Percentiles rank a stretch among this genome's conserved stretches.
Evolutionary conservation across 2,329 filamentous ascomycete genomes (phyloP).

Genomic region (Fusarium redolens): DNA sequence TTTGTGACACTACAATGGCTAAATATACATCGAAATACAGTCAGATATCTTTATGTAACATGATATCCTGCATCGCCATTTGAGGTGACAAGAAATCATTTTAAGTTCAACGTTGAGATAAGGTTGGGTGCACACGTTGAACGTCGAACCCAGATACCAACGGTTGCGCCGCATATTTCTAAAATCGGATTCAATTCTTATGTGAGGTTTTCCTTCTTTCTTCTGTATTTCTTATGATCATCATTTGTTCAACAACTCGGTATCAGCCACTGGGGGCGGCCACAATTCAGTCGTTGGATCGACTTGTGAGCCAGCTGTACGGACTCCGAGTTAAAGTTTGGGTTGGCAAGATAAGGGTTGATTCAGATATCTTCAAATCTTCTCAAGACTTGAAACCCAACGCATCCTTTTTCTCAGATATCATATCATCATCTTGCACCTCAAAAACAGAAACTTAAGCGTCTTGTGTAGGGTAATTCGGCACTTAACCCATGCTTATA

Average conservation of each 20-base stretch:
- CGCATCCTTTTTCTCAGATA: neutral
- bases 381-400: neutral
- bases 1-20: neutral
- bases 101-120: constrained; percentile 6
- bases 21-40: neutral
- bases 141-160: constrained; percentile 1
- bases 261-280: neutral
- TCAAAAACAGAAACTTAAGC: neutral
- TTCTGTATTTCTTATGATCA: neutral
- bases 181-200: neutral
- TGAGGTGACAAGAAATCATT: neutral
- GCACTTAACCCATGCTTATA: neutral
- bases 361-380: no score
- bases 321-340: neutral
- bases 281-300: neutral
- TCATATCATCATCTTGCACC: neutral
- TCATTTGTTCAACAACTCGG: neutral
- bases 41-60: neutral
- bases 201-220: neutral
- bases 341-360: neutral
- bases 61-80: neutral
- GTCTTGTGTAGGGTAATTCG: constrained; percentile 17
- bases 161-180: neutral
- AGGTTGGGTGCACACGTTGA: constrained; percentile 9
- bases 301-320: neutral